Evolutionary conservation across 2,329 filamentous ascomycete species (phyloP), one percentile per base, ranked within the genome.

Genomic region (Eurotiales sp.): DNA sequence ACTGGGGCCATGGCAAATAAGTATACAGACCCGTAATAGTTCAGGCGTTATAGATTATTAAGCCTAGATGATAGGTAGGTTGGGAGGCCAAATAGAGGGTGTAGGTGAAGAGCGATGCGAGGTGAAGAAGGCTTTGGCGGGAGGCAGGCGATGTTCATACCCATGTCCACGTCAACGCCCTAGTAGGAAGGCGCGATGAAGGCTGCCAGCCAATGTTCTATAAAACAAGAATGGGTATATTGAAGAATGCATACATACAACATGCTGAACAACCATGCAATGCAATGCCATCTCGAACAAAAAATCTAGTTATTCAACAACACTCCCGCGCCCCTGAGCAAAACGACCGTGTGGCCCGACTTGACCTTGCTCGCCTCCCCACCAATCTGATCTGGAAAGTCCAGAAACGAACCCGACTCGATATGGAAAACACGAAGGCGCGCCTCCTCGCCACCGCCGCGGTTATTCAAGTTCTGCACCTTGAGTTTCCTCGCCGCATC

Each of bases 361-460:
- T 82, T 82, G 53, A 95, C 75, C 23, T 63, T 66, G 30, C 30
- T 41, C 19, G 25, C 34, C 12, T 77, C 78, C 47, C 77, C 77
- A 4, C 90, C 90, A 50, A 96, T 77, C 75, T 92, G 91, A 70
- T 96, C 91, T 21, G 81, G 84, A 63, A 95, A 99, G 54, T 93
- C 91, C 56, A 99, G 70, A 56, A 99, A 69, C 52, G 90, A 77
- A 0, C 93, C 93, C 0, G 87, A 88, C 65, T 99, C 91, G 0
- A 99, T 88, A 66, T 97, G 91, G 64, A 96, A 99, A 0, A 99
- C 84, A 8, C 93, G 76, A 58, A 99, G 68, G 69, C 87, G 87
- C 53, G 90, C 85, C 65, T 87, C 84, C 72, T 76, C 72, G 4
- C 66, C 66, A 32, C 63, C 68, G 37, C 58, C 67, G 6, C 69